Evolutionary conservation across 805 yeast genomes (phyloP).

Genomic region (Candida nanaspora): DNA sequence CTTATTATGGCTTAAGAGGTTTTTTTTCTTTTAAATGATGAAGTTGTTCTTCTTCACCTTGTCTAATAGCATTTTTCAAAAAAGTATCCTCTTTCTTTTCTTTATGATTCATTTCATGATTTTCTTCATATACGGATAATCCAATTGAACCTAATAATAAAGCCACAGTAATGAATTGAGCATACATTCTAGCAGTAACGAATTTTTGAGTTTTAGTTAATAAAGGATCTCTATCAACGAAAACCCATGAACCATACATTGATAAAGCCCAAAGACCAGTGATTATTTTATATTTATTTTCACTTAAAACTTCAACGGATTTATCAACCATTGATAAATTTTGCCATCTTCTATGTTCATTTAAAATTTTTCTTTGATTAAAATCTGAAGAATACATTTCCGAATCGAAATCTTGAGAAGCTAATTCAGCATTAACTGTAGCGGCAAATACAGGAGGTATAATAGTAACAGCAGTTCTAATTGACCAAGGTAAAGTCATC

Average conservation of each 20-base stretch:
- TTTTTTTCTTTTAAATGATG: slow-evolving; percentile 3
- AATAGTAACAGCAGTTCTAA: slow-evolving; percentile 58
- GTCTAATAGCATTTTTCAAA: slow-evolving; percentile 36
- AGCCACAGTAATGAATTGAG: slow-evolving; percentile 73
- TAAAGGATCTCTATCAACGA: slow-evolving; percentile 65
- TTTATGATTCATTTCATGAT: slow-evolving; percentile 32
- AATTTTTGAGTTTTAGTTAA: slow-evolving; percentile 74
- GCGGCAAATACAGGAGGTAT: slow-evolving; percentile 60
- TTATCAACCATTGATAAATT: slow-evolving; percentile 42
- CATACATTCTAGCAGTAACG: slow-evolving; percentile 87
- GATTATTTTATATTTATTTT: slow-evolving; percentile 59
- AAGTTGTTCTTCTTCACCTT: slow-evolving; percentile 9
- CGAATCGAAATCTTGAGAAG: slow-evolving; percentile 61
- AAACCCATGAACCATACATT: slow-evolving; percentile 70
- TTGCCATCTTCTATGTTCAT: slow-evolving; percentile 46
- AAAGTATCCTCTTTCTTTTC: slow-evolving; percentile 27
- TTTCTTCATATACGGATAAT: slow-evolving; percentile 56
- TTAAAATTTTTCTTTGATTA: slow-evolving; percentile 32
- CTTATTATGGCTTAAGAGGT: not conserved
- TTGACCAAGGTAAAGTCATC: slow-evolving; percentile 43
- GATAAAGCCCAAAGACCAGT: slow-evolving; percentile 76
- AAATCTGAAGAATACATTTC: slow-evolving; percentile 46
- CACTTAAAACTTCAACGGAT: slow-evolving; percentile 38
- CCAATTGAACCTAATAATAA: slow-evolving; percentile 64
- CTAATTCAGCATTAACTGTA: slow-evolving; percentile 63